These are phyloP conservation scores for Ascochyta fabae DNA, from an alignment of 2,329 filamentous ascomycete genomes.

Conservation along the genomic window DNA sequence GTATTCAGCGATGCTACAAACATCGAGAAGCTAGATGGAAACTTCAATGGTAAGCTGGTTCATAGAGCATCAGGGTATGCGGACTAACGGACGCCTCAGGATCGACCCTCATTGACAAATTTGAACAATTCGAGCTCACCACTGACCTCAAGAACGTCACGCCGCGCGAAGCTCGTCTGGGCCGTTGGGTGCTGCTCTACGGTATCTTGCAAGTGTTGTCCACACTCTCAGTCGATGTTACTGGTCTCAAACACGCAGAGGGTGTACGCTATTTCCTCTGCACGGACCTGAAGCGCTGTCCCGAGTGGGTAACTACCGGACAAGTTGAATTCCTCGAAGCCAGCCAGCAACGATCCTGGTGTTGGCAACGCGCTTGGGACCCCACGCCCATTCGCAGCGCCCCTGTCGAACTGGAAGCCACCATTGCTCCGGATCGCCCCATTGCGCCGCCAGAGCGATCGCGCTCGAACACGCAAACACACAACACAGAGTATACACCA, in stretches of 20 bases:
- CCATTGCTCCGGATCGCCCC: not conserved
- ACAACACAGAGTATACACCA: not conserved
- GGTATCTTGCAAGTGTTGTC: slow-evolving; percentile 52
- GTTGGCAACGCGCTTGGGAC: slow-evolving; percentile 46
- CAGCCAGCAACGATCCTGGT: slow-evolving; percentile 42
- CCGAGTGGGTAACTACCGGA: slow-evolving; percentile 45
- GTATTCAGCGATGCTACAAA: slow-evolving; percentile 52
- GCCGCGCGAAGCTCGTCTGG: slow-evolving; percentile 51
- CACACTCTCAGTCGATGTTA: slow-evolving; percentile 51
- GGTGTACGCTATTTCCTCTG: slow-evolving; percentile 51
- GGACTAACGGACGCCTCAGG: slow-evolving; percentile 30
- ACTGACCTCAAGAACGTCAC: slow-evolving; percentile 41
- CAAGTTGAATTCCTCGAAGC: slow-evolving; percentile 39
- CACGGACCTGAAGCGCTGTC: slow-evolving; percentile 46
- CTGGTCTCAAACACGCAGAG: slow-evolving; percentile 46
- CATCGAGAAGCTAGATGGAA: slow-evolving; percentile 47
- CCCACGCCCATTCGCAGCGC: slow-evolving; percentile 26
- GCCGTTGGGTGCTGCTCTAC: slow-evolving; percentile 54
- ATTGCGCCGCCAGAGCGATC: not conserved
- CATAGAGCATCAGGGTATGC: not conserved
- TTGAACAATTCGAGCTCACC: slow-evolving; percentile 50
- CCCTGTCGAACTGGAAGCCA: slow-evolving; percentile 43
- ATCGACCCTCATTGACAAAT: slow-evolving; percentile 50
- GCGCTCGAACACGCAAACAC: not conserved
- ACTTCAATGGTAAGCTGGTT: slow-evolving; percentile 41